Conservation (phyloP, 805 yeast genomes). For the Kluyveromyces dobzhanskii region DNA sequence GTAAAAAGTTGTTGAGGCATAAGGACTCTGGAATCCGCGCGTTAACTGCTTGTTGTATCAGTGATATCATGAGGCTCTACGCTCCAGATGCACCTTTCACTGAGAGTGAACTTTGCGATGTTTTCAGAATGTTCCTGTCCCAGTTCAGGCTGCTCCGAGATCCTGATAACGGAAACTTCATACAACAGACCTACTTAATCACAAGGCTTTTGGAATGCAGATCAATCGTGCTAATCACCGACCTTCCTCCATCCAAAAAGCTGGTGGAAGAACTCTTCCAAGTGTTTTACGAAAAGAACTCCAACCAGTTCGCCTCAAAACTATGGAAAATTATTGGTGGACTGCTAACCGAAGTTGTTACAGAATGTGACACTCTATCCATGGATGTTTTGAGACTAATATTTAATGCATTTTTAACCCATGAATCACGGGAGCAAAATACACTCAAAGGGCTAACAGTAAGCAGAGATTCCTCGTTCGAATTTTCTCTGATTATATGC, state of each 20-base stretch:
- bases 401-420: slow-evolving; percentile 50
- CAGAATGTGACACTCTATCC: slow-evolving; percentile 63
- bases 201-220: slow-evolving; percentile 68
- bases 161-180: slow-evolving; percentile 49
- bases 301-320: slow-evolving; percentile 40
- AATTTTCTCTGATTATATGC: slow-evolving; percentile 59
- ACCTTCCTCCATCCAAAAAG: slow-evolving; percentile 52
- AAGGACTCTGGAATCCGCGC: slow-evolving; percentile 65
- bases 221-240: slow-evolving; percentile 65
- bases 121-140: slow-evolving; percentile 57
- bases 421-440: slow-evolving; percentile 15
- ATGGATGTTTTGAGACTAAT: slow-evolving; percentile 51
- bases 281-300: slow-evolving; percentile 46
- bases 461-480: slow-evolving; percentile 47
- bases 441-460: slow-evolving; percentile 25
- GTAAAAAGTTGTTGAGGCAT: slow-evolving; percentile 50
- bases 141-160: slow-evolving; percentile 53
- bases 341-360: slow-evolving; percentile 63
- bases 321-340: slow-evolving; percentile 59
- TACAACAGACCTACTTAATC: slow-evolving; percentile 56
- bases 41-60: slow-evolving; percentile 59
- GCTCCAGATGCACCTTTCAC: slow-evolving; percentile 92
- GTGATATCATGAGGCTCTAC: slow-evolving; percentile 65
- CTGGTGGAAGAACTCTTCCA: slow-evolving; percentile 51
- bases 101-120: slow-evolving; percentile 48